Conservation (phyloP, 768 basidiomycete species). For the Russula brevipes region DNA sequence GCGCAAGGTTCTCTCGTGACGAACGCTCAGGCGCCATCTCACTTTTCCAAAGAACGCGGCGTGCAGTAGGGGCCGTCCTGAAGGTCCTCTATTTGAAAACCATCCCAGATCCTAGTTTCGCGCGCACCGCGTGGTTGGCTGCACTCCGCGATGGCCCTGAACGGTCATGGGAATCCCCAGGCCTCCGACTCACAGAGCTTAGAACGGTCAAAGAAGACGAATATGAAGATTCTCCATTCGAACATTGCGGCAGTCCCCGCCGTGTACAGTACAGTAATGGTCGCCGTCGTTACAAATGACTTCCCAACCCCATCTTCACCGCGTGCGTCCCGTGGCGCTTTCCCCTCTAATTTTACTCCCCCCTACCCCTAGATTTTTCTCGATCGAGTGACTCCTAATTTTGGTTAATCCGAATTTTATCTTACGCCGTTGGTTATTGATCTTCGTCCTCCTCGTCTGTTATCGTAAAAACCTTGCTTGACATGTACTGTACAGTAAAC, state of each 20-base stretch:
- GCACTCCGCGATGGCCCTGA: constrained; percentile 16
- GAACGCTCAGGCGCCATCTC: constrained; percentile 13
- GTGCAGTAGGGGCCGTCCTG: background rate
- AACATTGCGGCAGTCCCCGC: background rate
- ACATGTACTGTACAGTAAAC: background rate
- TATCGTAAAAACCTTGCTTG: constrained; percentile 10
- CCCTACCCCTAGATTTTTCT: background rate
- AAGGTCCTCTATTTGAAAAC: background rate
- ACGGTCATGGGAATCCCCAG: constrained; percentile 10
- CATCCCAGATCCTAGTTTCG: background rate
- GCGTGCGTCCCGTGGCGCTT: background rate
- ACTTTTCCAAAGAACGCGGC: background rate
- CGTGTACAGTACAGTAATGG: background rate
- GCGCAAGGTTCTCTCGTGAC: background rate
- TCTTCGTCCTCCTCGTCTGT: background rate
- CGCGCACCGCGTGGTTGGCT: constrained; percentile 1
- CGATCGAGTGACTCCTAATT: constrained; percentile 6
- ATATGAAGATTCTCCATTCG: background rate
- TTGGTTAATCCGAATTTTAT: constrained; percentile 14
- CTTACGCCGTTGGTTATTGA: background rate
- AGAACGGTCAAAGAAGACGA: constrained; percentile 4
- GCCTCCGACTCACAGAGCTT: constrained; percentile 9
- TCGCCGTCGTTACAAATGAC: constrained; percentile 18
- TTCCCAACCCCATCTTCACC: background rate
- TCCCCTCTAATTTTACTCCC: background rate